Percentiles rank a stretch among this genome's conserved stretches.
Evolutionary conservation across 2,329 filamentous ascomycete genomes (phyloP).

Genomic region (Colletotrichum incanum): DNA sequence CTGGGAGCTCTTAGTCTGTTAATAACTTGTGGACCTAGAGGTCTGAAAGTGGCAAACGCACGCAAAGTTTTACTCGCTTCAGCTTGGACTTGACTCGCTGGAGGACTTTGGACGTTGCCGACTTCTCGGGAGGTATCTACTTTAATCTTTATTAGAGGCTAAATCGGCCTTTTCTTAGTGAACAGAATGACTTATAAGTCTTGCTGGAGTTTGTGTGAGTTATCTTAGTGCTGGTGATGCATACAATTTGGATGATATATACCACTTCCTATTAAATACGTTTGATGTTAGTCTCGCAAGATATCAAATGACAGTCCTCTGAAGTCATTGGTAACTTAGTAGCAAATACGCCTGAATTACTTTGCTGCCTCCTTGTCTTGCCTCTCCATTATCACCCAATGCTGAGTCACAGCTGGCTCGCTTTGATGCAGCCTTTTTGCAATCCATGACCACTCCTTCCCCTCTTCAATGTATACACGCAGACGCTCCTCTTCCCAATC

Average conservation of each 20-base stretch:
- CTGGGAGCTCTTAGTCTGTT: no score
- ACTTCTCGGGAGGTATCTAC: no score
- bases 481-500: slow-evolving; percentile 13
- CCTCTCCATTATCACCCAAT: slow-evolving; percentile 11
- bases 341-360: not conserved
- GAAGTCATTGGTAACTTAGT: not conserved
- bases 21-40: no score
- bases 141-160: no score
- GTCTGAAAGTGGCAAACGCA: no score
- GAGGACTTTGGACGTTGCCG: no score
- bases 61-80: no score
- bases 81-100: no score
- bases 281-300: not conserved
- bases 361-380: slow-evolving; percentile 1
- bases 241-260: not conserved
- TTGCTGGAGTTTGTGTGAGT: not conserved
- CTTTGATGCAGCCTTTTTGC: slow-evolving; percentile 10
- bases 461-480: slow-evolving; percentile 13
- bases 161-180: not conserved
- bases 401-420: slow-evolving; percentile 4
- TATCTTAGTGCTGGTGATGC: not conserved
- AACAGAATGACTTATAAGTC: not conserved
- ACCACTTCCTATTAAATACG: not conserved
- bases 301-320: not conserved
- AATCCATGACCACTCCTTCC: slow-evolving; percentile 24